Conservation (phyloP, 306 rosid genomes). For the Acacia acuminata region DNA sequence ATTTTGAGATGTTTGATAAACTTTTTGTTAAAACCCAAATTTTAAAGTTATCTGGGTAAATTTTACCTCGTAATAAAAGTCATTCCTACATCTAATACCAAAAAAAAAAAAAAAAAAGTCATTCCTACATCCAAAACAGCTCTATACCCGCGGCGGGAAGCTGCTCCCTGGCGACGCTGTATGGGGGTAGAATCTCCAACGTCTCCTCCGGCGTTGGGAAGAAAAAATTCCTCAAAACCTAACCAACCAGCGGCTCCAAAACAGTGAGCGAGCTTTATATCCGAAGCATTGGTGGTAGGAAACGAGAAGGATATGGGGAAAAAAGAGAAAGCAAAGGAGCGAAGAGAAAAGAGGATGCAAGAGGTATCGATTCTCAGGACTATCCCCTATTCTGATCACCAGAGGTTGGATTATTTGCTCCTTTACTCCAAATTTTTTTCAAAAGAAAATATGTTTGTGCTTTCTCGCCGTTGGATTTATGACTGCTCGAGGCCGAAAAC, state of each 20-base stretch:
- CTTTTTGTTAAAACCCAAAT: too few relatives aligned
- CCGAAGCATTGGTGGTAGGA: neutral
- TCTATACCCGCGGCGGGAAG: neutral
- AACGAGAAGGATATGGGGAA: conserved; percentile 53
- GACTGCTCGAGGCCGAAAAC: neutral
- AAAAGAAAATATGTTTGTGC: neutral
- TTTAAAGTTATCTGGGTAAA: too few relatives aligned
- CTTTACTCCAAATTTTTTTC: neutral
- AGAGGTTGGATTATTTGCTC: conserved; percentile 48
- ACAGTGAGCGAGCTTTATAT: neutral
- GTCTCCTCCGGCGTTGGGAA: neutral
- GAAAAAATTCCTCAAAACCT: neutral
- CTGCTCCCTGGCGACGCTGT: neutral
- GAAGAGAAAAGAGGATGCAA: conserved; percentile 76
- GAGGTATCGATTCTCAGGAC: conserved; percentile 82
- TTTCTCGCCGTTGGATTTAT: neutral
- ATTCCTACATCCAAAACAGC: too few relatives aligned
- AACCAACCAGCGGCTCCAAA: neutral
- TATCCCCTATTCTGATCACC: conserved; percentile 93
- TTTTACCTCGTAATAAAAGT: too few relatives aligned
- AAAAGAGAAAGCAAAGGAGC: conserved; percentile 70
- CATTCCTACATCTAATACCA: too few relatives aligned
- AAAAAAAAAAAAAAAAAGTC: too few relatives aligned
- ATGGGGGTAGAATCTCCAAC: neutral
- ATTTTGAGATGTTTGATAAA: too few relatives aligned